These are phyloP conservation scores for Neopestalotiopsis clavispora DNA, from an alignment of 2,329 filamentous ascomycete genomes.

Conservation along the genomic window DNA sequence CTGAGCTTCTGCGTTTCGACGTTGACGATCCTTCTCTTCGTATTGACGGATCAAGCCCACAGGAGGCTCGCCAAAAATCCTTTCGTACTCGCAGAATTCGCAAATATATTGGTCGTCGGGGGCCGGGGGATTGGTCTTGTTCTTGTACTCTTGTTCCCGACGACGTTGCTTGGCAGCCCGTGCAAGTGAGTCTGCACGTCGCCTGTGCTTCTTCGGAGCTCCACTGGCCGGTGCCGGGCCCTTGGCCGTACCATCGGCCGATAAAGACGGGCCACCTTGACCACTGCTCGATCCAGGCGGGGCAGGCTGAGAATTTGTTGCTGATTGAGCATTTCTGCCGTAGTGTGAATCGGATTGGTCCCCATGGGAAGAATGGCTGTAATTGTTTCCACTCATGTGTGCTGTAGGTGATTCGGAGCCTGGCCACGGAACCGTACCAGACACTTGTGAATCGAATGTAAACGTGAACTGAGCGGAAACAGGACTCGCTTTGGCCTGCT, in stretches of 20 bases:
- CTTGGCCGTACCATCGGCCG: neutral
- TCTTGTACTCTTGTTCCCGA: conserved; percentile 76
- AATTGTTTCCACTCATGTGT: conserved; percentile 36
- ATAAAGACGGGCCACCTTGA: conserved; percentile 14
- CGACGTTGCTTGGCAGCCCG: conserved; percentile 79
- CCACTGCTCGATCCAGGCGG: conserved; percentile 21
- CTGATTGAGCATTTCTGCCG: conserved; percentile 20
- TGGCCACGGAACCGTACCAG: conserved; percentile 78
- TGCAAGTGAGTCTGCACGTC: conserved; percentile 73
- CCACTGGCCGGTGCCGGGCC: conserved; percentile 29
- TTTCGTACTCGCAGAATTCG: conserved; percentile 97
- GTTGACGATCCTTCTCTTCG: conserved; percentile 89
- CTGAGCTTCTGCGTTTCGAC: conserved; percentile 84
- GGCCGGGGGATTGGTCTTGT: conserved; percentile 73
- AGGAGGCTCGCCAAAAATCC: conserved; percentile 88
- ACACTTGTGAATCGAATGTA: conserved; percentile 88
- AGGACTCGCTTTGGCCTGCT: conserved; percentile 69
- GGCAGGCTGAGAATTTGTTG: conserved; percentile 24
- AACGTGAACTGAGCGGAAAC: conserved; percentile 90
- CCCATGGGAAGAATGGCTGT: conserved; percentile 23
- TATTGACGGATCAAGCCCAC: conserved; percentile 87
- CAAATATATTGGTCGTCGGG: conserved; percentile 88
- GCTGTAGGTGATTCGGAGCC: conserved; percentile 48
- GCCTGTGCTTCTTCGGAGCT: conserved; percentile 65
- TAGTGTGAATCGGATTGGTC: conserved; percentile 25